Conservation (phyloP, 2,329 filamentous ascomycete genomes). For the Cladophialophora immunda region DNA sequence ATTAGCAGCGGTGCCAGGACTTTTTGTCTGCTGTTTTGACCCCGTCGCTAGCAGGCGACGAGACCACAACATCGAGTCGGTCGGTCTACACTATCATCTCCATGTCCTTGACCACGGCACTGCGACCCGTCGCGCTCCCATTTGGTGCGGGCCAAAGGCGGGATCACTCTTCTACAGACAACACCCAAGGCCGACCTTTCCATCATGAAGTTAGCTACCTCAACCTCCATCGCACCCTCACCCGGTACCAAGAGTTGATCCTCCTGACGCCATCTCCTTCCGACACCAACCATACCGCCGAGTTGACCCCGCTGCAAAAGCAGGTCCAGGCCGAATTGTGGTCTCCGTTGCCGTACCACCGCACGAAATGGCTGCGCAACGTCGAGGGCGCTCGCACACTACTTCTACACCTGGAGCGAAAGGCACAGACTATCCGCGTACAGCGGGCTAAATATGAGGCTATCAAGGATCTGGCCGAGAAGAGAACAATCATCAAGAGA, state of each 20-base stretch:
- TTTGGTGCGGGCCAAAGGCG: constrained; percentile 30
- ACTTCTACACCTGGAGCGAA: constrained; percentile 52
- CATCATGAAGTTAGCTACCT: constrained; percentile 45
- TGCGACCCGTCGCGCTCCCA: constrained; percentile 30
- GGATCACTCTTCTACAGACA: constrained; percentile 17
- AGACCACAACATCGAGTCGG: neutral
- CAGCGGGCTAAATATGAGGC: constrained; percentile 50
- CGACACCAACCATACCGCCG: constrained; percentile 41
- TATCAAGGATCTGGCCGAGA: constrained; percentile 51
- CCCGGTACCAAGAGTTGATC: constrained; percentile 55
- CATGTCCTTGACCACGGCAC: constrained; percentile 33
- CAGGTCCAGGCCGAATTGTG: constrained; percentile 43
- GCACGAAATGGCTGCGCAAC: constrained; percentile 52
- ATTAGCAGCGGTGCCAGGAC: neutral
- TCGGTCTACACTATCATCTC: neutral
- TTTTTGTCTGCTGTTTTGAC: neutral
- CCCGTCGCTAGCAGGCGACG: neutral
- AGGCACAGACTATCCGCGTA: constrained; percentile 51
- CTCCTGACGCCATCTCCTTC: constrained; percentile 41
- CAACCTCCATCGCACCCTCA: constrained; percentile 53
- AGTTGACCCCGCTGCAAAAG: constrained; percentile 43
- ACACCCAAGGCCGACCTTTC: constrained; percentile 27
- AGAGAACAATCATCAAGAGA: constrained; percentile 43
- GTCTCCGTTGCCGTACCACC: constrained; percentile 52
- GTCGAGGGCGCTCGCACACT: constrained; percentile 55